phyloP scores from a whole-genome alignment of 345 rosid genomes.

The Draba incana region DNA sequence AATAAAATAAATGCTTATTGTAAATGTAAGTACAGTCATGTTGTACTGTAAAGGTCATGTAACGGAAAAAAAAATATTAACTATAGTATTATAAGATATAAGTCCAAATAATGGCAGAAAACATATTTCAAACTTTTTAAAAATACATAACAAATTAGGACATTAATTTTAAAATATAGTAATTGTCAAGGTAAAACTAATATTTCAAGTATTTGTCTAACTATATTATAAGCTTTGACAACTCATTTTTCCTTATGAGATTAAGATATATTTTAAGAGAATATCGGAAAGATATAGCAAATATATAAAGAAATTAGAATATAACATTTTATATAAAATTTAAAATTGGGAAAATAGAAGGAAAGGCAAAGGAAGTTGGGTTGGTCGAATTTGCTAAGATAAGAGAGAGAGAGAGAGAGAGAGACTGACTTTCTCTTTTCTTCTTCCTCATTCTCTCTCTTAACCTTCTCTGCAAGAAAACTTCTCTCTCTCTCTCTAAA shows the following conservation, averaged over 20 bases:
- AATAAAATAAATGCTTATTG: constrained; percentile 7
- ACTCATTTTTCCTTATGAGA: no score
- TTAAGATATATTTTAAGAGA: background rate
- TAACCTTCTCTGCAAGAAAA: constrained; percentile 34
- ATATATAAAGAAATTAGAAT: background rate
- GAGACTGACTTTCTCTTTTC: constrained; percentile 44
- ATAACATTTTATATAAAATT: background rate
- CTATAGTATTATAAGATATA: constrained; percentile 26
- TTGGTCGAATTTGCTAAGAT: constrained; percentile 51
- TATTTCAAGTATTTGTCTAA: background rate
- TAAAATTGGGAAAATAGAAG: constrained; percentile 42
- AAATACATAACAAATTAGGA: no score
- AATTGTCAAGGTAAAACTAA: no score
- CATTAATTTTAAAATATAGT: no score
- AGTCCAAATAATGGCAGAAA: constrained; percentile 41
- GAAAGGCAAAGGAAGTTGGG: constrained; percentile 57
- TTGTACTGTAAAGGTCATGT: constrained; percentile 15
- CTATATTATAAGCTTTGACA: no score
- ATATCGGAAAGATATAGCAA: constrained; percentile 7
- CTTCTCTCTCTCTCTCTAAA: constrained; percentile 30
- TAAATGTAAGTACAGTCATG: constrained; percentile 1
- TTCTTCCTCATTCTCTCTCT: constrained; percentile 5
- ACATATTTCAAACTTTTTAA: background rate
- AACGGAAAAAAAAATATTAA: constrained; percentile 1
- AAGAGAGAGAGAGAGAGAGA: constrained; percentile 72